Conservation (phyloP, 2,329 filamentous ascomycete genomes). For the Paraphaeosphaeria minitans region DNA sequence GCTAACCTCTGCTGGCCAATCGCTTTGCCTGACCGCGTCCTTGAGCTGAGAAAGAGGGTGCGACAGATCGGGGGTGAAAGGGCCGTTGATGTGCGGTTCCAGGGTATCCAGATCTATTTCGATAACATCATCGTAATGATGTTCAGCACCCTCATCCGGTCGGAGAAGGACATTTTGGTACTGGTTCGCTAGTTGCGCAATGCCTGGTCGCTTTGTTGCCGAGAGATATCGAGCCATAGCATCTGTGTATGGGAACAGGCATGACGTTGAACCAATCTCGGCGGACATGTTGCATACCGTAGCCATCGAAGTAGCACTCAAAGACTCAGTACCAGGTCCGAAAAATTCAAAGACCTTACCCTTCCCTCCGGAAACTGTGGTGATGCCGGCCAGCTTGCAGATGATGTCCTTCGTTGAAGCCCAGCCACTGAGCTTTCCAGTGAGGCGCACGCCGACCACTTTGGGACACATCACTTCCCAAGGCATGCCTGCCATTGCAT, state of each 20-base stretch:
- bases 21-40: constrained; percentile 27
- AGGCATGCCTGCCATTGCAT: constrained; percentile 38
- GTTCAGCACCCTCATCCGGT: constrained; percentile 37
- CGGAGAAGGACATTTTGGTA: constrained; percentile 32
- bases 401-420: constrained; percentile 46
- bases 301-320: constrained; percentile 46
- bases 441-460: constrained; percentile 40
- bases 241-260: constrained; percentile 45
- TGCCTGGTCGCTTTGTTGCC: constrained; percentile 33
- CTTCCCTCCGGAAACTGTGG: constrained; percentile 44
- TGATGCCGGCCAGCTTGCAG: constrained; percentile 44
- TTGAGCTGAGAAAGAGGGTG: constrained; percentile 41
- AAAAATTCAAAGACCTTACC: constrained; percentile 47
- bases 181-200: constrained; percentile 26
- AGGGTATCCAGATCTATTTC: constrained; percentile 43
- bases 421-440: constrained; percentile 39
- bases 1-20: constrained; percentile 39
- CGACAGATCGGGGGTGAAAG: constrained; percentile 48
- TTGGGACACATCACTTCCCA: constrained; percentile 45
- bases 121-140: constrained; percentile 43
- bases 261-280: constrained; percentile 47
- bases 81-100: too few relatives aligned
- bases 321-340: constrained; percentile 38
- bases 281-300: constrained; percentile 49
- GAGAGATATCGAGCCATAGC: constrained; percentile 41